Base-by-base conservation (phyloP, 2,329 filamentous ascomycete species). In the Claviceps maximensis region DNA sequence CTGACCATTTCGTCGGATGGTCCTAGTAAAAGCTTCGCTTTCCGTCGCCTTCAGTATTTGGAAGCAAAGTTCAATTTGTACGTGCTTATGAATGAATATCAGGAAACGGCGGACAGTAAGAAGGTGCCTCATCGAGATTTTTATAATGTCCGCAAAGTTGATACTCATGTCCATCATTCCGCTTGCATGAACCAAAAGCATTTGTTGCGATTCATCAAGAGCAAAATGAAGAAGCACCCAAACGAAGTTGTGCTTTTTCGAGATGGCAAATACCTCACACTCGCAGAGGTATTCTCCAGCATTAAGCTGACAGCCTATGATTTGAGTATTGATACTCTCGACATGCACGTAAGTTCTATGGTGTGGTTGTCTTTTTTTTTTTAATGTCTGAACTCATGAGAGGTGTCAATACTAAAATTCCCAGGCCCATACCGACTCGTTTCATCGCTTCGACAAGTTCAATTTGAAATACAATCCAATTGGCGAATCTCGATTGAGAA, bases 141-240 rank as follows among this genome's bases (percentile, higher is more conserved):
- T 65, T 98, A 98, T 74, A 98, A 98, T 65, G 93, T 98, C 49
- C 81, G 93, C 65, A 98, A 98, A 69, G 93, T 98, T 50, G 93
- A 98, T 65, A 98, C 93, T 9, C 93, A 98, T 76, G 93, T 98
- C 61, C 93, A 98, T 66, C 93, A 98, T 69, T 98, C 93, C 17
- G 93, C 93, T 25, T 98, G 93, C 67, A 98, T 98, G 93, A 98
- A 98, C 65, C 93, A 98, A 69, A 98, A 98, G 71, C 93, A 98
- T 77, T 73, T 98, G 54, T 74, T 98, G 56, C 88, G 93, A 52
- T 98, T 98, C 70, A 98, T 98, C 74, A 98, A 98, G 71, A 95
- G 89, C 71, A 98, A 98, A 72, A 96, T 98, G 89, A 97, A 96
- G 78, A 98, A 95, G 69, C 93, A 81, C 19, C 89, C 90, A 0